phyloP scores from a whole-genome alignment of 805 yeast species.

The Cyberlindnera sargentensis region DNA sequence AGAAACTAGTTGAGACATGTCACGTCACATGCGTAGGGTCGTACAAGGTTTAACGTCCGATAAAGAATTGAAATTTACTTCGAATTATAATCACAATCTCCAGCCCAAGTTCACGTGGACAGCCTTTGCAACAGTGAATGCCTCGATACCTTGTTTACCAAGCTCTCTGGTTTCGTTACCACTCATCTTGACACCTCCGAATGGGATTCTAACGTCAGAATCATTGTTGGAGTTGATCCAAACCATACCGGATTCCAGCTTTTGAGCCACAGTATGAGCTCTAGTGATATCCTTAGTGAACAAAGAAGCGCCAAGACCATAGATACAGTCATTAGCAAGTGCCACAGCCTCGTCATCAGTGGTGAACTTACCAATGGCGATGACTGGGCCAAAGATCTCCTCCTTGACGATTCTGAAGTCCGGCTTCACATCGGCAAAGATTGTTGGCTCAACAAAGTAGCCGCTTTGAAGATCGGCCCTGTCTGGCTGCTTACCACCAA shows the following conservation, averaged over 20 bases:
- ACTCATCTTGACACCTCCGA: slow-evolving; percentile 63
- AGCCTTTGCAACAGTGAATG: slow-evolving; percentile 60
- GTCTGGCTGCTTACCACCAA: slow-evolving; percentile 36
- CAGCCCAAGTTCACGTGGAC: slow-evolving; percentile 60
- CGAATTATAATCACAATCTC: slow-evolving; percentile 10
- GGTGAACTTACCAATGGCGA: slow-evolving; percentile 35
- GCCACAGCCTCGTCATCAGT: slow-evolving; percentile 37
- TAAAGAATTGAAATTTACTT: too few relatives aligned
- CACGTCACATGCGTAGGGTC: too few relatives aligned
- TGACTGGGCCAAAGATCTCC: slow-evolving; percentile 50
- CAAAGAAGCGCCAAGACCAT: slow-evolving; percentile 42
- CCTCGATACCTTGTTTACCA: slow-evolving; percentile 56
- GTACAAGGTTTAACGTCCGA: too few relatives aligned
- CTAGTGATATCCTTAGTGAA: slow-evolving; percentile 33
- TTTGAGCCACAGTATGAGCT: slow-evolving; percentile 35
- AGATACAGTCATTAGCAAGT: slow-evolving; percentile 36
- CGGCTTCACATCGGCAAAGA: slow-evolving; percentile 37
- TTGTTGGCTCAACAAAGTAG: slow-evolving; percentile 39
- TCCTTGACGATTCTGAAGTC: slow-evolving; percentile 37
- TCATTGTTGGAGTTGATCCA: slow-evolving; percentile 58
- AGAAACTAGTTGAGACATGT: too few relatives aligned
- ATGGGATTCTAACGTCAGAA: slow-evolving; percentile 50
- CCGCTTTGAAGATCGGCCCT: slow-evolving; percentile 24
- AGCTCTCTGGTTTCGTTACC: slow-evolving; percentile 60
- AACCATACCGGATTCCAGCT: slow-evolving; percentile 41